phyloP scores from a whole-genome alignment of 345 rosid genomes.

The Microcos paniculata region DNA sequence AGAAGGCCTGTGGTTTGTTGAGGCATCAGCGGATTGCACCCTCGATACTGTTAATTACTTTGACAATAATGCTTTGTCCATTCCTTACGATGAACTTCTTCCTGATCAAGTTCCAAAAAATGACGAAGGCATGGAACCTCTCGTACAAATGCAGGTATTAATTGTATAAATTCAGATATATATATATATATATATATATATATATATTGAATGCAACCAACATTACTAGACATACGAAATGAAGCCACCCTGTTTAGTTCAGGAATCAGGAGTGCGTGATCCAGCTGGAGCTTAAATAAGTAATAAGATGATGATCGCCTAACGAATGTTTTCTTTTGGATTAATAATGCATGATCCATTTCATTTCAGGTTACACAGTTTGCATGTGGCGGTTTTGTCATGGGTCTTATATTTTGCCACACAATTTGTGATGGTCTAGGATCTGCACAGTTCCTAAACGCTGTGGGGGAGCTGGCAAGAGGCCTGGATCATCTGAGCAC shows the following conservation, averaged over 20 bases:
- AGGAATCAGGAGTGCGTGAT: no score
- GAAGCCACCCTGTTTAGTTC: no score
- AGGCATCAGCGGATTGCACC: conserved; percentile 37
- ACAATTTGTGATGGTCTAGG: conserved; percentile 66
- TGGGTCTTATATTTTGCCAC: conserved; percentile 62
- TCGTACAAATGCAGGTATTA: conserved; percentile 65
- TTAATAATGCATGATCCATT: not conserved
- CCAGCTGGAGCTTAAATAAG: no score
- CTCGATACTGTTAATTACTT: conserved; percentile 41
- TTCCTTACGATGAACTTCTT: conserved; percentile 45
- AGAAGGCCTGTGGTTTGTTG: conserved; percentile 48
- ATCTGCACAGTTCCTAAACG: conserved; percentile 70
- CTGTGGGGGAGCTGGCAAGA: conserved; percentile 57
- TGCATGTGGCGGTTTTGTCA: conserved; percentile 63
- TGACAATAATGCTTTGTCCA: conserved; percentile 23
- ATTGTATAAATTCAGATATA: no score
- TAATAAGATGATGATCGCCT: not conserved
- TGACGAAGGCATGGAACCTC: conserved; percentile 42
- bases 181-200: not conserved
- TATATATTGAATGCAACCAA: not conserved
- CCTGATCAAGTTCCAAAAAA: conserved; percentile 35
- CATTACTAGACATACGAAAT: no score
- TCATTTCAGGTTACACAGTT: conserved; percentile 59
- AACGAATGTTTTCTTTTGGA: not conserved
- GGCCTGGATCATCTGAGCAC: conserved; percentile 30